Evolutionary conservation across 441 rosid genomes (phyloP), one percentile per base, ranked within the genome.

Genomic region (Geranium incanum): DNA sequence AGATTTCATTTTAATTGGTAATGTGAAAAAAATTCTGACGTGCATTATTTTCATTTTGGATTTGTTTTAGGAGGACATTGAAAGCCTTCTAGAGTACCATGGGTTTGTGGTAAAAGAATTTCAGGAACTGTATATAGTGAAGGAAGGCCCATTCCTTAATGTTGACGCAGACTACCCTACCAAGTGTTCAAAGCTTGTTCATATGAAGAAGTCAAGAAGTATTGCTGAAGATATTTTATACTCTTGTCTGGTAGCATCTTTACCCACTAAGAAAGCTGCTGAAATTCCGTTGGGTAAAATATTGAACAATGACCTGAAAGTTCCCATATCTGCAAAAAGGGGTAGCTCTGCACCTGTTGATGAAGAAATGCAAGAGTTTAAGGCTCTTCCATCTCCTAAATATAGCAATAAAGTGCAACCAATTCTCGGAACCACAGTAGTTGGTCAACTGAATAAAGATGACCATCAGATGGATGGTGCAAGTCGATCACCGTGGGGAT

Each of bases 51-150:
- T 5, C 62, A 16, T 15, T 15, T 55, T 55, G 5, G 5, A 16
- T 5, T 13, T 15, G n/a, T 15, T 6, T 55, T 78, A 92, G 99
- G 94, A 94, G 80, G 94, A 92, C 80, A 80, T 88, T 43, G 90
- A 84, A 76, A 78, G 80, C 73, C 77, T 90, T 57, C 74, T 92
- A 78, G 87, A 86, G 66, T 85, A 89, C 79, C 90, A 95, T 78
- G 97, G 96, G 15, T 92, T 92, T 83, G 74, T 71, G 38, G 76
- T 89, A 70, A 95, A 82, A 84, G 95, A 84, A 71, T 95, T 81
- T 81, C 90, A 92, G 82, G 97, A 90, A 86, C 93, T 87, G 72
- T 92, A 92, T 74, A 84, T 92, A 93, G 97, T 92, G 79, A 95
- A 95, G 85, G 90, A 88, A 66, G 98, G 97, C 59, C 84, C 84